Percentiles rank a stretch among this genome's conserved stretches.
These are phyloP conservation scores for Miscanthus sacchariflorus DNA, from an alignment of 202 grass and related monocot species.

Conservation along the genomic window DNA sequence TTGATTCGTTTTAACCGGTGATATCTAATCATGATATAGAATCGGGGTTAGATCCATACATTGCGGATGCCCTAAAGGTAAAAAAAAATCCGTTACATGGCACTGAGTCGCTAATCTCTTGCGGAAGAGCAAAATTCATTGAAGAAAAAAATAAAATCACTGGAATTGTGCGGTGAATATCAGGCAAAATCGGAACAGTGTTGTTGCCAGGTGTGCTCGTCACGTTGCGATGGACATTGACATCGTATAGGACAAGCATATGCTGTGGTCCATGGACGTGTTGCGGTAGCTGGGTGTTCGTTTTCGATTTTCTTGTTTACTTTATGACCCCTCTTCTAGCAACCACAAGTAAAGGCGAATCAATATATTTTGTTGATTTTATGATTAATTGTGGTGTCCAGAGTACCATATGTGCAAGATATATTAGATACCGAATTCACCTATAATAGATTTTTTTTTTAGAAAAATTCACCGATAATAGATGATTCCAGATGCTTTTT, in stretches of 20 bases:
- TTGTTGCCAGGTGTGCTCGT: neutral
- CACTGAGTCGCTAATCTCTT: too few species aligned
- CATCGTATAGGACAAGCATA: neutral
- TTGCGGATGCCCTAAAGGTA: too few species aligned
- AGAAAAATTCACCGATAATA: too few species aligned
- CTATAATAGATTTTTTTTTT: neutral
- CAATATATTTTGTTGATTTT: neutral
- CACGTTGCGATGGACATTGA: neutral
- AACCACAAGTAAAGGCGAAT: neutral
- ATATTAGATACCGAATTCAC: neutral
- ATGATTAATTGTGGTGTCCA: slow-evolving; percentile 5
- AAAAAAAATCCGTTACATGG: too few species aligned
- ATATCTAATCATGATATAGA: too few species aligned
- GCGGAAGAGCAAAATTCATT: too few species aligned
- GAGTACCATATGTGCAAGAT: neutral
- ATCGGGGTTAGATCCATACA: too few species aligned
- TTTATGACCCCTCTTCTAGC: neutral
- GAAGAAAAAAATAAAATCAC: too few species aligned
- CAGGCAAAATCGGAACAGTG: too few species aligned
- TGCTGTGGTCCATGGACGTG: neutral
- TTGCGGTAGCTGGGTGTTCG: neutral
- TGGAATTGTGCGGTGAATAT: too few species aligned
- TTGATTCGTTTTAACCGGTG: too few species aligned
- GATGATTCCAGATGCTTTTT: slow-evolving; percentile 16
- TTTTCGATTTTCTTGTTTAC: neutral